Evolutionary conservation across 1,139 yeast genomes (phyloP), one percentile per base, ranked within the genome.

Genomic region (Debaryomycetaceae sp.): DNA sequence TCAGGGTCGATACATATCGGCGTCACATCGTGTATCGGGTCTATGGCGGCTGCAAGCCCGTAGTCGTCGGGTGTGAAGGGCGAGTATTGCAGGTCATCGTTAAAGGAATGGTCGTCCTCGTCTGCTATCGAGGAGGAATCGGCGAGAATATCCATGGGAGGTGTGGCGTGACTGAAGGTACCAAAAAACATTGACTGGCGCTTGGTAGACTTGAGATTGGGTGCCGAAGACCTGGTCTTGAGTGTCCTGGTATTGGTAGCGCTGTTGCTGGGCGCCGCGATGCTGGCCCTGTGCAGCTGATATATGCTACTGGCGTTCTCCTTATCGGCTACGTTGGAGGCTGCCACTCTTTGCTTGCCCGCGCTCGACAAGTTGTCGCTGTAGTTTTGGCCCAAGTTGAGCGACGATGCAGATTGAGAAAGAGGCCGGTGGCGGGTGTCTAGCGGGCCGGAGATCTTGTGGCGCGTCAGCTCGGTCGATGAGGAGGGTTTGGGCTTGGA

Each of bases 171-270:
- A 30, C 26, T 17, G 34, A 20, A 23, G 31, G 10, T 25, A 40
- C 32, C 34, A 9, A 32, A 13, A 31, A 33, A 19, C 17, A 33
- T 30, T 5, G 41, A 27, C 16, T 34, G 25, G 20, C 32, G 30
- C 14, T 41, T 27, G 11, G 8, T 17, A 15, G 11, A 5, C 11
- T 27, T 41, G 25, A 53, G 41, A 32, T 47, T 47, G 10, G 59
- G 56, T 5, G 50, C 49, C 30, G 57, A 51, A 12, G 53, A 45
- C 30, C 57, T 42, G 11, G 52, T 34, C 34, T 44, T 48, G 25
- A 54, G 40, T 4, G 45, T 27, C 26, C 29, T 11, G 24, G 13
- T 25, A 20, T 9, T 16, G n/a, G n/a, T 15, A n/a, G 11, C 16
- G 28, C 19, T 15, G 19, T 28, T 18, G 5, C 25, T 28, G 23